Evolutionary conservation across 2,329 filamentous ascomycete genomes (phyloP).

Genomic region (Aspergillus versicolor): DNA sequence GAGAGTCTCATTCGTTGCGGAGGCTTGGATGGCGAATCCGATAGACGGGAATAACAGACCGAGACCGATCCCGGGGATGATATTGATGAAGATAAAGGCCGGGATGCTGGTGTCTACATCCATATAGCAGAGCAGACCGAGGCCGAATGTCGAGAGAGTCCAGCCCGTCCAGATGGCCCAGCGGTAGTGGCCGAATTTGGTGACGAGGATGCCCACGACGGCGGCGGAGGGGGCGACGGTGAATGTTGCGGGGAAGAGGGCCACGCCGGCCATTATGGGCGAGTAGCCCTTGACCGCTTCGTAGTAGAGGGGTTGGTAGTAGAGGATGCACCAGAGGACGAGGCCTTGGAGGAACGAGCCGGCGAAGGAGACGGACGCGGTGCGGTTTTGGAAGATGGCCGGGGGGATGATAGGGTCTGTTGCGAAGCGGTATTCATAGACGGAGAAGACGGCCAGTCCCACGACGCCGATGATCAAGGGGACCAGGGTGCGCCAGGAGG

Average conservation of each 20-base stretch:
- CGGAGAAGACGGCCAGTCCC: conserved; percentile 24
- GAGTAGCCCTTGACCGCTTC: conserved; percentile 39
- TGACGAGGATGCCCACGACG: conserved; percentile 31
- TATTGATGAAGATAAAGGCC: conserved; percentile 30
- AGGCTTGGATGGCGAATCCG: conserved; percentile 32
- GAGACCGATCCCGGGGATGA: conserved; percentile 25
- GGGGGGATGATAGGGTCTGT: conserved; percentile 42
- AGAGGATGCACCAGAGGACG: conserved; percentile 15
- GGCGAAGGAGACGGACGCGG: conserved; percentile 17
- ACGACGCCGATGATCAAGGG: conserved; percentile 29
- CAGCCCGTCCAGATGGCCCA: conserved; percentile 30
- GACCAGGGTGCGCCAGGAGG: conserved; percentile 27
- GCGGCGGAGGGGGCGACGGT: conserved; percentile 26
- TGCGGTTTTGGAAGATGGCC: conserved; percentile 47
- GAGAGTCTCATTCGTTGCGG: background rate
- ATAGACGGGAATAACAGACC: conserved; percentile 28
- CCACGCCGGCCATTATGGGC: conserved; percentile 33
- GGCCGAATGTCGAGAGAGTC: conserved; percentile 23
- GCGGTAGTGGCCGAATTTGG: conserved; percentile 34
- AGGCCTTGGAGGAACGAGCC: conserved; percentile 18
- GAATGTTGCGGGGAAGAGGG: conserved; percentile 30
- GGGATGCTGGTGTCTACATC: conserved; percentile 25
- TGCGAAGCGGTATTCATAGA: conserved; percentile 17
- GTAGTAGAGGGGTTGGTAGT: conserved; percentile 49
- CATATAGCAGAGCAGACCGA: conserved; percentile 31